Base-by-base conservation (phyloP, 805 yeast species). In the Maudiozyma pseudohumilis region DNA sequence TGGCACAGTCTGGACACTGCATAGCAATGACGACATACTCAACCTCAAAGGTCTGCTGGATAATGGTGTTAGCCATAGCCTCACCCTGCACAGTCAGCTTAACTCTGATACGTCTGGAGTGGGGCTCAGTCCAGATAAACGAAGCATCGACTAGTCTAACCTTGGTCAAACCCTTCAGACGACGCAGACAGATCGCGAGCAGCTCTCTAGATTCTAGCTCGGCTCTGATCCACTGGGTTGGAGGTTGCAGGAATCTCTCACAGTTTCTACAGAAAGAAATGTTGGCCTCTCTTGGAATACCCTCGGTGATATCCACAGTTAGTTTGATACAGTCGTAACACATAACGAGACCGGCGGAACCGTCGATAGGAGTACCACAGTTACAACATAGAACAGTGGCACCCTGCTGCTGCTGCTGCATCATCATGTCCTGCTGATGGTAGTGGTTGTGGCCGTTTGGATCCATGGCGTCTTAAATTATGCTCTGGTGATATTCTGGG, bases 1-100 rank as follows among this genome's bases (percentile, higher is more conserved):
- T 88, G 39, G 97, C 98, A 76, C 99, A 92, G 65, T 89, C 97
- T 3, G 96, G 80, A 70, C 99, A 92, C 69, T 92, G 98, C 83
- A 83, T 84, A 15, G 97, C 94, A 44, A 83, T 70, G 39, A 89
- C 98, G 13, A 84, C 76, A 57, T 81, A 92, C 55, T 89, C 97
- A 11, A 88, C 96, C 61, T 85, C 96, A 57, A 89, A 87, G 19
- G 82, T 74, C 64, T 92, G 98, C 58, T 94, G 96, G 24, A 92
- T 77, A 46, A 89, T 82, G 19, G 96, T 85, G 55, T 85, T 86
- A 21, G 80, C 70, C 75, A 87, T 78, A 18, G 96, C 96, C 60
- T 92, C 98, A 48, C 96, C 96, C 63, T 89, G 97, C 22, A 92
- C 95, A 0, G 96, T 86, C 38, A 92, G 64, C 55, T 88, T 87